These are phyloP conservation scores for Irpex sp. DNA, from an alignment of 1,284 basidiomycete genomes.

Conservation along the genomic window DNA sequence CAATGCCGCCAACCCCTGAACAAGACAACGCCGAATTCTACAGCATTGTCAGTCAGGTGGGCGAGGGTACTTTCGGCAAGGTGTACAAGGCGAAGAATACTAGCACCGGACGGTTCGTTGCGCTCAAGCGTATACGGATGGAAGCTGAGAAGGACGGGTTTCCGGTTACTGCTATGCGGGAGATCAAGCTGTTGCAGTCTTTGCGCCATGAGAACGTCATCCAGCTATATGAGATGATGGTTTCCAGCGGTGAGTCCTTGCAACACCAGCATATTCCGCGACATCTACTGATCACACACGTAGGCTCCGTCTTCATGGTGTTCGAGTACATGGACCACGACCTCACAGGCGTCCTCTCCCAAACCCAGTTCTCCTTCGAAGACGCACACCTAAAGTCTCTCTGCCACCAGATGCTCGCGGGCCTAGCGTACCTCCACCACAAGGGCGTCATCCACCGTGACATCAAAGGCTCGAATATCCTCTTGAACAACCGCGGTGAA, in stretches of 20 bases:
- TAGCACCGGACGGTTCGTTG: constrained; percentile 72
- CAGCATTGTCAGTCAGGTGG: constrained; percentile 88
- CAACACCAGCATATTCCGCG: constrained; percentile 8
- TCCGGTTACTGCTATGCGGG: constrained; percentile 97
- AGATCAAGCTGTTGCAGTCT: constrained; percentile 95
- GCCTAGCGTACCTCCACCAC: constrained; percentile 90
- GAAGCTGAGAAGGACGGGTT: constrained; percentile 97
- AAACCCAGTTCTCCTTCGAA: constrained; percentile 81
- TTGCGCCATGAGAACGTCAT: constrained; percentile 89
- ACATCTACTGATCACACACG: background rate
- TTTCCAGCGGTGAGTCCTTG: constrained; percentile 73
- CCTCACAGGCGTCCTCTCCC: constrained; percentile 90
- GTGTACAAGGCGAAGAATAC: constrained; percentile 96
- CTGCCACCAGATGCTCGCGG: constrained; percentile 90
- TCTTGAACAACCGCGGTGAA: constrained; percentile 90
- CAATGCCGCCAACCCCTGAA: constrained; percentile 10
- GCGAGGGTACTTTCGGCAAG: constrained; percentile 98
- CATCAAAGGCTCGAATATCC: constrained; percentile 97
- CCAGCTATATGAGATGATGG: constrained; percentile 95
- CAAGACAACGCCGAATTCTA: constrained; percentile 62
- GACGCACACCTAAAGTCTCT: constrained; percentile 92
- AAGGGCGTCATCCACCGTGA: constrained; percentile 96
- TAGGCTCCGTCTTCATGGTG: constrained; percentile 97
- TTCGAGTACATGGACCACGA: constrained; percentile 99
- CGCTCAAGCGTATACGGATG: constrained; percentile 97